These are phyloP conservation scores for Schizochytrium sp. DNA, from an alignment of 108 stramenopile species.

Conservation along the genomic window DNA sequence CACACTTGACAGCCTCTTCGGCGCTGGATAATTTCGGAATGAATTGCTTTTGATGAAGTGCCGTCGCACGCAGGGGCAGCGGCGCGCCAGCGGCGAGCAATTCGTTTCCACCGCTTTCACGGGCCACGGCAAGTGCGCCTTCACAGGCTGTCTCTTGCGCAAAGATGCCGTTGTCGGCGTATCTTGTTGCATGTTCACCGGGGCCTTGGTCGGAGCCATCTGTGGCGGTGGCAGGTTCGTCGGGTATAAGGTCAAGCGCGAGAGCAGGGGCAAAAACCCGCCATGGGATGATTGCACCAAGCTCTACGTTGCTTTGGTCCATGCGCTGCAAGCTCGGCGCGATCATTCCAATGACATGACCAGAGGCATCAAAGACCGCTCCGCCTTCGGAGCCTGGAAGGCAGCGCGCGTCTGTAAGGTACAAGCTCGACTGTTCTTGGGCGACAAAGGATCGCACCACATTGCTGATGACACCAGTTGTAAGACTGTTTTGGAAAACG, in stretches of 20 bases:
- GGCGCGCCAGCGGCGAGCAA: no score
- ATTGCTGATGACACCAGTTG: background rate
- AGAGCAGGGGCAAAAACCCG: background rate
- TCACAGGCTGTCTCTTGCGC: no score
- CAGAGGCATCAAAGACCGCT: background rate
- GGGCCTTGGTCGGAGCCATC: background rate
- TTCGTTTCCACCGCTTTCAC: no score
- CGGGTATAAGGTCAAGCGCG: background rate
- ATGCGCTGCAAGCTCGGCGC: background rate
- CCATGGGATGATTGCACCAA: background rate
- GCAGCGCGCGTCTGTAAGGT: background rate
- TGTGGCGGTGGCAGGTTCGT: background rate
- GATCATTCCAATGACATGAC: background rate
- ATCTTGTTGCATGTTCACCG: no score
- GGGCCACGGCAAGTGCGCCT: no score
- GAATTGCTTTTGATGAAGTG: no score
- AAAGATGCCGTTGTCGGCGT: no score
- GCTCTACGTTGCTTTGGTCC: background rate
- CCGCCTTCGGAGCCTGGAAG: background rate
- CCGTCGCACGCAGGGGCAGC: no score
- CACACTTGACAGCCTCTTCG: background rate
- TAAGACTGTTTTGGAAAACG: background rate
- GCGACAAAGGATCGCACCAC: background rate
- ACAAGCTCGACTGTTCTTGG: background rate
- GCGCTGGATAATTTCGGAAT: background rate